These are phyloP conservation scores for Globisporangium echinulatum DNA, from an alignment of 352 stramenopile genomes.

Conservation along the genomic window DNA sequence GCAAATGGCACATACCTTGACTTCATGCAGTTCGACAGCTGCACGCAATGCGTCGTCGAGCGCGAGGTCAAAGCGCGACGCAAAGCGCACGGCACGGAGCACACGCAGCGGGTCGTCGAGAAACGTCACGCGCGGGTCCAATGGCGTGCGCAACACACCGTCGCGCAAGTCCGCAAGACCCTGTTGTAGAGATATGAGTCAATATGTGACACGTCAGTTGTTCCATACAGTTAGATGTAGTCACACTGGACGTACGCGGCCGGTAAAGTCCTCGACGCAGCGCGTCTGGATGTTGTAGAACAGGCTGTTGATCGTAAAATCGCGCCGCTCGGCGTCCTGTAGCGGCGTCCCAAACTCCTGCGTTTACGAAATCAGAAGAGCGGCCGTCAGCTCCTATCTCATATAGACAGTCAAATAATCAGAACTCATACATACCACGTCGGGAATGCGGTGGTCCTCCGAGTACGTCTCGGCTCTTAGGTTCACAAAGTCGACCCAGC, in stretches of 20 bases:
- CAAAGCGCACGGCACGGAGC: constrained; percentile 95
- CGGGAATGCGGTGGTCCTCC: constrained; percentile 62
- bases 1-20: too few relatives aligned
- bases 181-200: constrained; percentile 28
- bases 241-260: constrained; percentile 15
- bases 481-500: constrained; percentile 98
- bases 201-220: too few relatives aligned
- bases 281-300: constrained; percentile 91
- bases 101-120: constrained; percentile 96
- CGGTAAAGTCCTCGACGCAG: constrained; percentile 95
- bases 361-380: not conserved
- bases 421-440: constrained; percentile 34
- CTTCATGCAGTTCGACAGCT: constrained; percentile 51
- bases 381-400: too few relatives aligned
- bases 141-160: constrained; percentile 91
- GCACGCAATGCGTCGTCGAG: constrained; percentile 81
- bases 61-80: constrained; percentile 90
- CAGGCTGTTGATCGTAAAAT: too few relatives aligned
- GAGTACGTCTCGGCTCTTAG: constrained; percentile 95
- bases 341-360: constrained; percentile 70
- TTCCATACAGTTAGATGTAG: too few relatives aligned
- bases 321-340: too few relatives aligned
- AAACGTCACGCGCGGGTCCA: constrained; percentile 93
- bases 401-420: not conserved
- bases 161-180: constrained; percentile 90